phyloP scores from a whole-genome alignment of 495 filamentous ascomycete species.

The Penicillium cinerascens region DNA sequence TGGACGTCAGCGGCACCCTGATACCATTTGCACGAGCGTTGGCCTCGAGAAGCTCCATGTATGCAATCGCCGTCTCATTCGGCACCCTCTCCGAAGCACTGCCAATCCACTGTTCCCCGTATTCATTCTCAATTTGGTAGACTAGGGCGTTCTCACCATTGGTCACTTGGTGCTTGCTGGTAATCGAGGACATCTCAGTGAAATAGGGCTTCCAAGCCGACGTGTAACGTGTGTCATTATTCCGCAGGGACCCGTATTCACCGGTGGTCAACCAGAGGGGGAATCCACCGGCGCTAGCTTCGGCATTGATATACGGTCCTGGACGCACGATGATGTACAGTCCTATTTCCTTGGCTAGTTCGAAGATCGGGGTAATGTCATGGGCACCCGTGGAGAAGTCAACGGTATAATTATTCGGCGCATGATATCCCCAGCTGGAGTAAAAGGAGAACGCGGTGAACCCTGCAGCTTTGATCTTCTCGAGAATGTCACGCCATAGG shows the following conservation, averaged over 20 bases:
- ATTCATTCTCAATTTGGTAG: conserved; percentile 63
- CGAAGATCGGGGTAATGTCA: conserved; percentile 50
- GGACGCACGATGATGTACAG: conserved; percentile 39
- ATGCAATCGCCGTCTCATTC: conserved; percentile 46
- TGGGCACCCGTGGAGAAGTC: conserved; percentile 57
- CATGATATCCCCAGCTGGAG: conserved; percentile 56
- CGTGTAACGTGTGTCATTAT: conserved; percentile 56
- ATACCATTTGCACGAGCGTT: conserved; percentile 52
- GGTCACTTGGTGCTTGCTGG: conserved; percentile 51
- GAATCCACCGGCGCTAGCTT: conserved; percentile 56
- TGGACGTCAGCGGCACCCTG: conserved; percentile 49
- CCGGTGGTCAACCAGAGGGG: conserved; percentile 61
- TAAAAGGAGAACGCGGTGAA: conserved; percentile 56
- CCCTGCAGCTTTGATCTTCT: conserved; percentile 62
- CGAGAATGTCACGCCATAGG: conserved; percentile 56
- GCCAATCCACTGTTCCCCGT: conserved; percentile 53
- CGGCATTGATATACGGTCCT: conserved; percentile 46
- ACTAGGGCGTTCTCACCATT: conserved; percentile 53
- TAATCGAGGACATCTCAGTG: conserved; percentile 44
- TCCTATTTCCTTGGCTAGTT: conserved; percentile 50
- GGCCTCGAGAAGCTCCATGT: conserved; percentile 54
- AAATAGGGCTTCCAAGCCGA: conserved; percentile 50
- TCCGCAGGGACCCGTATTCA: conserved; percentile 54
- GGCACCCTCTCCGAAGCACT: conserved; percentile 36
- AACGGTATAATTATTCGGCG: conserved; percentile 45